phyloP scores from a whole-genome alignment of 225 moss, liverwort and hornwort genomes.

The Sphagnum tenellum region DNA sequence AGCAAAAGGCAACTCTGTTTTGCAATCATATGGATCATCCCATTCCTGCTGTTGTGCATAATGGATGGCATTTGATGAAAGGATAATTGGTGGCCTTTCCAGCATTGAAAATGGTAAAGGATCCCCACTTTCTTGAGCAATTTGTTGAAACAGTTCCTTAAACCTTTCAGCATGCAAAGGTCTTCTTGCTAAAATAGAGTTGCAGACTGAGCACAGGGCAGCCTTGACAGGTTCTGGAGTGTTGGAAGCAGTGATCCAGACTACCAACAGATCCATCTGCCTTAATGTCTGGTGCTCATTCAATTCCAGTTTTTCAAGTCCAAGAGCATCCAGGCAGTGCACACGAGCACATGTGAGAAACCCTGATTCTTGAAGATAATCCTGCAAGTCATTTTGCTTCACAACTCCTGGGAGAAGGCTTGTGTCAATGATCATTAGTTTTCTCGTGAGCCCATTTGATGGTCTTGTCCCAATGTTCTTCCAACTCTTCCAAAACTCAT shows the following conservation, averaged over 20 bases:
- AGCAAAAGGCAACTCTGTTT: slow-evolving; percentile 21
- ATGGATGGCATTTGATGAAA: no score
- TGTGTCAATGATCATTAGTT: slow-evolving; percentile 40
- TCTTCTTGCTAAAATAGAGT: slow-evolving; percentile 54
- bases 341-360: slow-evolving; percentile 18
- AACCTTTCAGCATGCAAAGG: slow-evolving; percentile 62
- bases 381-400: slow-evolving; percentile 27
- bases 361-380: slow-evolving; percentile 35
- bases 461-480: slow-evolving; percentile 32
- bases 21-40: slow-evolving; percentile 38
- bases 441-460: slow-evolving; percentile 18
- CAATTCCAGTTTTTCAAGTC: slow-evolving; percentile 37
- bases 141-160: slow-evolving; percentile 55
- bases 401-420: slow-evolving; percentile 34
- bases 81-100: slow-evolving; percentile 25
- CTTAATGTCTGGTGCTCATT: slow-evolving; percentile 16
- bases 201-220: slow-evolving; percentile 35
- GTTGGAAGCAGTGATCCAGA: slow-evolving; percentile 66
- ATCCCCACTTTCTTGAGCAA: slow-evolving; percentile 20
- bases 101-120: slow-evolving; percentile 8
- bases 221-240: slow-evolving; percentile 56
- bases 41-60: slow-evolving; percentile 46
- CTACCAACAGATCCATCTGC: slow-evolving; percentile 35
- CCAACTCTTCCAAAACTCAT: slow-evolving; percentile 48
- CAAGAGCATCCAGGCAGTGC: slow-evolving; percentile 26